These are phyloP conservation scores for Tetragonia tetragonoides DNA, from an alignment of 148 eudicot genomes.

Conservation along the genomic window DNA sequence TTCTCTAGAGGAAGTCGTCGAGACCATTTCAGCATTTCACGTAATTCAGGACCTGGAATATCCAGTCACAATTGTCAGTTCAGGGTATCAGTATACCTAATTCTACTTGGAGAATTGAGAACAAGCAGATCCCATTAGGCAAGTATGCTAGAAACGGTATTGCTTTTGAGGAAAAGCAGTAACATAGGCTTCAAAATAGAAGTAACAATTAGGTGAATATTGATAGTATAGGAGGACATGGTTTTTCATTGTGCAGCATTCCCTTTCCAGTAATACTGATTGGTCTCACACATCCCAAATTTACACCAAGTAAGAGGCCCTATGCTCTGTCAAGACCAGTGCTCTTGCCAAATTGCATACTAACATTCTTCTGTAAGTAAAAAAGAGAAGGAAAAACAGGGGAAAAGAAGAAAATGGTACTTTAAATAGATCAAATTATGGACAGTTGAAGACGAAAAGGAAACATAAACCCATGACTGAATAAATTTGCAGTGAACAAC, in stretches of 20 bases:
- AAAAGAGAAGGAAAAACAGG: neutral
- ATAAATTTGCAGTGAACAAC: too few relatives aligned
- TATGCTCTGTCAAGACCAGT: neutral
- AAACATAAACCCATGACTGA: neutral
- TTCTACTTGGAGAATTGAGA: neutral
- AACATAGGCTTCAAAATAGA: neutral
- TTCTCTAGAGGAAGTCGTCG: constrained; percentile 79
- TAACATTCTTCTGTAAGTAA: too few relatives aligned
- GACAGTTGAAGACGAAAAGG: neutral
- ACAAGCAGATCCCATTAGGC: neutral
- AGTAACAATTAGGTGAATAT: neutral
- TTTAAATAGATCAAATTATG: neutral
- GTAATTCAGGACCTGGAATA: constrained; percentile 62
- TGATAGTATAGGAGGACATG: neutral
- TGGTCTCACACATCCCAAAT: neutral
- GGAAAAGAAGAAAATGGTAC: neutral
- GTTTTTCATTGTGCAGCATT: neutral
- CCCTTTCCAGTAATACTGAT: neutral
- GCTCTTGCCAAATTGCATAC: too few relatives aligned
- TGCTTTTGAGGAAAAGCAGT: too few relatives aligned
- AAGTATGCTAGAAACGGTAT: neutral
- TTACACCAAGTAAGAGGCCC: neutral
- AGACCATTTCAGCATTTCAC: constrained; percentile 71
- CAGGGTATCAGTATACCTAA: neutral
- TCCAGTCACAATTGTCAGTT: neutral